These are phyloP conservation scores for Turnera subulata DNA, from an alignment of 345 rosid species.

Conservation along the genomic window DNA sequence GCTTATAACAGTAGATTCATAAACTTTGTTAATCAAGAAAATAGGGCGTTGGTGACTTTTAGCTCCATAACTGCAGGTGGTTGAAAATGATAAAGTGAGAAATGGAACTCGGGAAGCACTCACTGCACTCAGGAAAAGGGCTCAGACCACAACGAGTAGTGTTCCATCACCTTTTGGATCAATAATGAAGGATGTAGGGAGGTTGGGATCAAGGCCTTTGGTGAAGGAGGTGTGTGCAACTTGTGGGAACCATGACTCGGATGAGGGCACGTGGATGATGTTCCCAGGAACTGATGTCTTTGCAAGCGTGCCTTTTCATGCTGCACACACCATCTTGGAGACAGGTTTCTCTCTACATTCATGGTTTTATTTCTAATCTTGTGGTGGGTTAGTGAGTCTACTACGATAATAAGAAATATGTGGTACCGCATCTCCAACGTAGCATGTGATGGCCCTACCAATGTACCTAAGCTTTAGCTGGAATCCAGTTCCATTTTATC, in stretches of 20 bases:
- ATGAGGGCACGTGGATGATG: slow-evolving; percentile 77
- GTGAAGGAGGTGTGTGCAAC: slow-evolving; percentile 76
- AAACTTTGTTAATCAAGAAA: too few species aligned
- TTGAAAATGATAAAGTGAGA: slow-evolving; percentile 69
- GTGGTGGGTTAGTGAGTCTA: background rate
- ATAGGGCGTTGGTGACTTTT: background rate
- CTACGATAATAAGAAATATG: background rate
- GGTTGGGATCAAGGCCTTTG: slow-evolving; percentile 43
- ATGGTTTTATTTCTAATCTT: background rate
- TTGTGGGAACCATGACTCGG: slow-evolving; percentile 67
- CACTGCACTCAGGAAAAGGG: slow-evolving; percentile 69
- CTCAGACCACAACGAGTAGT: slow-evolving; percentile 70
- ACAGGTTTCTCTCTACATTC: slow-evolving; percentile 40
- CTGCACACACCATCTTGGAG: slow-evolving; percentile 70
- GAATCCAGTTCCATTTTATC: too few species aligned
- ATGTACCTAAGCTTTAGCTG: too few species aligned
- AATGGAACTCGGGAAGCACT: slow-evolving; percentile 79
- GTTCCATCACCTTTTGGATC: slow-evolving; percentile 63
- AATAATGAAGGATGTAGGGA: slow-evolving; percentile 60
- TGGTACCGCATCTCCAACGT: too few species aligned
- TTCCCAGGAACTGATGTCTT: slow-evolving; percentile 75
- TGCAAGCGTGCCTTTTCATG: slow-evolving; percentile 70
- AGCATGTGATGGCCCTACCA: too few species aligned
- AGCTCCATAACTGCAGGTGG: slow-evolving; percentile 35
- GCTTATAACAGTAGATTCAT: too few species aligned